Base-by-base conservation (phyloP, 768 basidiomycete species). In the Sistotremastrum niveocremeum region DNA sequence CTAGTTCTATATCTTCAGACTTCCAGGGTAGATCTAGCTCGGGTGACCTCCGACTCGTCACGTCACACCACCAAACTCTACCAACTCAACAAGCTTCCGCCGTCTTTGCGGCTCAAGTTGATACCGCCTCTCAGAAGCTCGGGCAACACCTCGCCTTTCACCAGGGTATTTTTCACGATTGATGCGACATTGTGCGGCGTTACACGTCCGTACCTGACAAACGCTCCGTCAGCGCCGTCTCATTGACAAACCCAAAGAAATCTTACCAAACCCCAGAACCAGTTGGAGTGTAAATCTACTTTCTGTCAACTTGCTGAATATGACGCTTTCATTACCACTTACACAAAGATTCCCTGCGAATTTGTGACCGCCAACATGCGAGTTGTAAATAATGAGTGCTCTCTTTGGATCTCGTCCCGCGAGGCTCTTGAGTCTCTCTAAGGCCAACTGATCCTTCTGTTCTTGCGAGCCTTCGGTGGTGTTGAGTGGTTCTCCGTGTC, bases 321-420 rank as follows among this genome's bases (percentile, higher is more conserved):
- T 20, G 28, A 5, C 28, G 33, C 20, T 20, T 20, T 1, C 20
- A 39, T 32, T 39, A 31, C 37, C 11, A 76, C 88, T 55, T 59
- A 90, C 90, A 49, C 89, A 79, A 54, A 85, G 81, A 56, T 93
- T 91, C 37, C 91, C 91, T 35, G 88, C 83, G 58, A 82, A 97
- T 55, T 82, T 82, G 67, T 97, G 94, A 2, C 93, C 91, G 20
- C 94, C 93, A 38, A 91, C 70, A 66, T 99, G 94, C 30, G 88
- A 93, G 46, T 79, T 83, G 56, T 74, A 79, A 56, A 97, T 65
- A 48, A 99, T 81, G 40, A 95, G 81, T 4, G 79, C 90, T 41
- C 77, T 76, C 48, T 78, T 80, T 28, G 73, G 67, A 34, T 62
- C 61, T 11, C 66, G 64, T n/a, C 76, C 73, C 35, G 72, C 71